phyloP scores from a whole-genome alignment of 2,329 filamentous ascomycete species.

The Cordyceps militaris region DNA sequence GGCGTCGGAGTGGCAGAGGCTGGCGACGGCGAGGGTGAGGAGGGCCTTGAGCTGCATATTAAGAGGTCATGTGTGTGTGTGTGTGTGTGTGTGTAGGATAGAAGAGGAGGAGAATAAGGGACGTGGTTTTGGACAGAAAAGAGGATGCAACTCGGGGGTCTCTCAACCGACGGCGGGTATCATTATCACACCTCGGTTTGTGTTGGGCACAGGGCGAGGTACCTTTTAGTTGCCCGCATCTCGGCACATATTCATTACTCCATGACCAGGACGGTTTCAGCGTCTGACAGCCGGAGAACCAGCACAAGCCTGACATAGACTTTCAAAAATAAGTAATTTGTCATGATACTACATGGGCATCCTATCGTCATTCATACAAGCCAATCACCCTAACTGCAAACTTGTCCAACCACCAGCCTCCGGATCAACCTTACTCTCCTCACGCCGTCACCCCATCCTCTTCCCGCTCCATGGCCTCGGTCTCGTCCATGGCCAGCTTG shows the following conservation, averaged over 20 bases:
- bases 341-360: neutral
- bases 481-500: conserved; percentile 10
- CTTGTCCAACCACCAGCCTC: neutral
- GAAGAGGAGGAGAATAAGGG: no score
- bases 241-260: no score
- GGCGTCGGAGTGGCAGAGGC: conserved; percentile 7
- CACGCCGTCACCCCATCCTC: neutral
- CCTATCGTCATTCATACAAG: neutral
- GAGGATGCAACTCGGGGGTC: no score
- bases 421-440: neutral
- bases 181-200: no score
- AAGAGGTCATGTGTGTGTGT: neutral
- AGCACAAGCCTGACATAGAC: no score
- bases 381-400: neutral
- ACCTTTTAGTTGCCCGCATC: no score
- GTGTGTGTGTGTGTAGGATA: no score
- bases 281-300: no score
- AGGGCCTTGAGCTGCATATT: conserved; percentile 7
- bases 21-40: conserved; percentile 8
- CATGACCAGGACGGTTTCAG: no score
- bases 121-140: no score
- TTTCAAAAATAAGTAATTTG: neutral
- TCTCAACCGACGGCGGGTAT: no score
- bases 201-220: no score
- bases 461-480: conserved; percentile 1